Evolutionary conservation across 2,329 filamentous ascomycete genomes (phyloP), one percentile per base, ranked within the genome.

Genomic region (Aspergillus pseudoterreus): DNA sequence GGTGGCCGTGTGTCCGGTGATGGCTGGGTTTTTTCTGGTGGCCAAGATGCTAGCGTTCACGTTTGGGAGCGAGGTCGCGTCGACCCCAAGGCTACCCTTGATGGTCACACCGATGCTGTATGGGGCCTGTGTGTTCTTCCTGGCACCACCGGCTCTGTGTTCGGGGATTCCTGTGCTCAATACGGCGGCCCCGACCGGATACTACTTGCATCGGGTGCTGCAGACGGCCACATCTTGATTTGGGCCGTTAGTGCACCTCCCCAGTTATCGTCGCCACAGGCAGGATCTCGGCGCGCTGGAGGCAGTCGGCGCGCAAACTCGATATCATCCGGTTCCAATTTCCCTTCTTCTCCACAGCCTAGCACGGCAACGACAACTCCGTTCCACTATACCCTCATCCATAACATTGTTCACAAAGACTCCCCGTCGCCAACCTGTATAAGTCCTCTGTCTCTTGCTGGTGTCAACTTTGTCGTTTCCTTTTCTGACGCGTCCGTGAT

Each of bases 1-100:
- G 90, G 92, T 33, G 91, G 92, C 6, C 84, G 92, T 56, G 90
- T 89, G 6, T 84, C 88, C 62, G 92, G 92, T 30, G 94, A 97
- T 62, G 94, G 94, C 24, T 99, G 94, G 94, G 92, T 99, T 58
- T 99, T 99, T 71, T 97, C 92, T 4, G 94, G 94, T 54, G 94
- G 94, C 4, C 91, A 96, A 69, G 94, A 99, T 71, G 85, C 89
- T 15, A 95, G 90, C 6, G 85, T 99, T 35, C 84, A 92, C 27
- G 91, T 99, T 0, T 99, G 94, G 94, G 92, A 99, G 71, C 84
- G 92, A 46, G 92, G 92, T 24, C 81, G 92, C 43, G 90, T 99
- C 30, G 94, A 97, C 67, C 91, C 94, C 6, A 97, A 97, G 71
- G 91, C 91, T 2, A 96, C 91, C 0, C 78, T 99, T 4, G 90